Evolutionary conservation across 495 filamentous ascomycete species (phyloP), one percentile per base, ranked within the genome.

Genomic region (Hypomontagnella monticulosa): DNA sequence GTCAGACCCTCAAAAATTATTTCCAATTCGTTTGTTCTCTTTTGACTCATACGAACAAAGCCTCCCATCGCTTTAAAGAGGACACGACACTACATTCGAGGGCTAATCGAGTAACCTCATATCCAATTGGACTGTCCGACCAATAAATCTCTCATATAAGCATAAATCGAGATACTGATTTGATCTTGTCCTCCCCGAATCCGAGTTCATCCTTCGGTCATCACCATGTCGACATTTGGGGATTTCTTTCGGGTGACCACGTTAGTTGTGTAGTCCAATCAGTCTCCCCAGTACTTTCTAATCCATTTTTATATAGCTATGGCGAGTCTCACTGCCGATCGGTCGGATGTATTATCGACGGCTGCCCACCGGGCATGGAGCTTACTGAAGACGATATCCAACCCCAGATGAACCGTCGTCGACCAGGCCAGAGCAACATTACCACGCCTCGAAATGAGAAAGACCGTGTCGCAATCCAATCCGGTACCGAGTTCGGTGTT

Each of bases 361-460:
- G 92, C 50, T 89, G 86, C 71, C 95, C 95, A 6, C 93, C 95
- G 0, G 93, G 93, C 64, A 90, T 99, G 84, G 80, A 89, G 65
- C 86, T 98, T 73, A 91, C 89, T 48, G 93, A 97, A 77, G 84
- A 80, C 58, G 93, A 97, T 74, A 95, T 99, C 72, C 95, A 99
- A 78, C 91, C 92, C 40, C 95, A 97, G 77, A 89, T 99, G 86
- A 96, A 89, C 27, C 88, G 96, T 59, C 84, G 95, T 59, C 85
- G 95, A 40, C 95, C 95, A 9, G 95, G 95, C 38, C 96, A 99
- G 77, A 92, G 87, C 70, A 88, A 87, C 41, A 86, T 99, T 67
- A 93, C 93, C 4, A 99, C 95, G 27, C 95, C 96, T 34, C 87
- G 95, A 36, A 85, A 98, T 72, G 95, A 99, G 77, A 93, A 93